Base-by-base conservation (phyloP, 805 yeast species). In the Ogataea glucozyma region DNA sequence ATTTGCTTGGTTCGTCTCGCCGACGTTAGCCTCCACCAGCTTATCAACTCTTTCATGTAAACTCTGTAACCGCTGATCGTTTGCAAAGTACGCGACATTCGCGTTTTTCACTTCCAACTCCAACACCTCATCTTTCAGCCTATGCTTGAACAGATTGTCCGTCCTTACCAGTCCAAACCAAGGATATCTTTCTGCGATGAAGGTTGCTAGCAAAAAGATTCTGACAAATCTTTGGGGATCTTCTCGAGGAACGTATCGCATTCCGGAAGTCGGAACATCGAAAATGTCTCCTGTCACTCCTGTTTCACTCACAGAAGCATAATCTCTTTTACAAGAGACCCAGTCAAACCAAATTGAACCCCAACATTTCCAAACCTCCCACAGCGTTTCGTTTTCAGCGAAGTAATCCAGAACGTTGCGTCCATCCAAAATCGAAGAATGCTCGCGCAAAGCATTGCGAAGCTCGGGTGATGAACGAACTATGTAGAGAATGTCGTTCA, bases 361-460 rank as follows among this genome's bases (percentile, higher is more conserved):
- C 88, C 91, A 85, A 55, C 89, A 81, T 57, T 81, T 82, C 90
- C 90, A 85, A 16, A 81, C 84, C 62, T 86, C 95, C 31, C 85
- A 79, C 38, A 85, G 65, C 32, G 70, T 75, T 58, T 85, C 91
- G 57, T 77, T 73, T 37, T 75, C 69, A 49, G 78, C 72, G 52
- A 79, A 81, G 50, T 73, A 60, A 4, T 70, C 66, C n/a, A 83
- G 49, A 31, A 72, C 61, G 38, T 70, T 66, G 26, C 48, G 37
- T n/a, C 45, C 38, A 13, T 44, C 47, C 2, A 44, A 29, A 17
- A 34, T 39, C 6, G 40, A 29, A 11, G 36, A 9, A 32, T 47
- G 51, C 10, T 50, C 49, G 9, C 44, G 37, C 27, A 51, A 33
- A 2, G 40, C 44, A 2, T 43, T 38, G 22, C 56, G 44, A 31